Base-by-base conservation (phyloP, 768 basidiomycete species). In the Tricholoma furcatifolium region DNA sequence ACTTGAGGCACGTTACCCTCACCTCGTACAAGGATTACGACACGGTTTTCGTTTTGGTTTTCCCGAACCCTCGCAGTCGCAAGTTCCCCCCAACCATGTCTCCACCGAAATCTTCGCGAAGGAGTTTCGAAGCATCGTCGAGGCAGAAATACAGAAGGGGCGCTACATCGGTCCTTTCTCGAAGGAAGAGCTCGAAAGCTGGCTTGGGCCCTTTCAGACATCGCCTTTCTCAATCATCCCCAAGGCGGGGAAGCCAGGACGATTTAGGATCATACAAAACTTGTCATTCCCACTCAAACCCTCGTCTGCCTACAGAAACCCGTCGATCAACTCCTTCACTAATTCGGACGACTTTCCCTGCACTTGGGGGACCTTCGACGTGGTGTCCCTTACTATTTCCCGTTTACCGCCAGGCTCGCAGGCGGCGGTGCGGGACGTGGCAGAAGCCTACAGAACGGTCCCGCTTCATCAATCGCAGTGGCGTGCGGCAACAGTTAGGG, bases 121-220 rank as follows among this genome's bases (percentile, higher is more conserved):
- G 9, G 39, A 41, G 18, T 41, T 41, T 20, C 7, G 7, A 9
- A 14, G 12, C 18, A 47, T 47, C 14, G 7, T 34, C 2, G 11
- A 35, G 9, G 3, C 17, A 23, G 34, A 47, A 35, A 34, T 47
- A 4, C 6, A 20, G 2, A 32, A 35, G 15, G 45, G 45, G 2
- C 45, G 55, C 0, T 66, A 62, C 6, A 34, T 67, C 3, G 64
- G 67, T 0, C 65, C 62, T 0, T 34, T 62, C 10, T 27, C 57
- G 3, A 43, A 11, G 1, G n/a, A 5, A 0, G 48, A 59, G 2
- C 15, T 67, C 1, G 65, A 67, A 32, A 0, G 8, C 0, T 7
- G 51, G 9, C 36, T 71, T 9, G 67, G 71, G 1, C 64, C 60
- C 0, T 71, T 70, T 31, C 69, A 70, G 20, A 54, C 66, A 0